Base-by-base conservation (phyloP, 2,329 filamentous ascomycete species). In the Xylariaceae sp. region DNA sequence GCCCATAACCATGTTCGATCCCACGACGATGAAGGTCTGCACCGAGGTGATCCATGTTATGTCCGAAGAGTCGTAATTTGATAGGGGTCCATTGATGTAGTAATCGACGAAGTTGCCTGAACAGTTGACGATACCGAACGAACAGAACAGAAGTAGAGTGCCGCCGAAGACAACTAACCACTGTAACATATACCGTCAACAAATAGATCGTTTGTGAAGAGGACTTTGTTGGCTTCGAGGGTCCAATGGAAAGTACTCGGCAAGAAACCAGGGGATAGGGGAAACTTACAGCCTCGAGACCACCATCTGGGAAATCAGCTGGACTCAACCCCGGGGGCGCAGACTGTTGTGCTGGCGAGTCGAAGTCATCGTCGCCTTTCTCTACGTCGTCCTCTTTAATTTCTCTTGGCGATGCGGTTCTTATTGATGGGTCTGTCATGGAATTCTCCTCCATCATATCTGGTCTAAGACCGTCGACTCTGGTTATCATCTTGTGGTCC, bases 261-360 rank as follows among this genome's bases (percentile, higher is more conserved):
- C 18, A 13, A 5, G 47, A 18, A 3, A 6, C 17, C 15, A 10
- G 39, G n/a, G n/a, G 15, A 11, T 6, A 30, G 23, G 8, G 34
- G 23, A 57, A 56, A 61, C 61, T 60, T 58, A 64, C 61, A 7
- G 85, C 84, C 62, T 80, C 72, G 2, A 69, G 50, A 2, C 84
- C 84, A 47, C 84, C 84, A 65, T 87, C 84, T 0, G 84, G 84
- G 59, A 84, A 85, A 62, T 82, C 80, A n/a, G 72, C 71, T 5
- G 80, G 78, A 56, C 74, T 75, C 61, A 75, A 69, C 3, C 71
- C 74, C 17, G 70, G 68, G 4, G 73, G 72, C 13, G 66, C 34
- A 0, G 64, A 50, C 30, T 47, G 47, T 30, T 50, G 54, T 53
- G 45, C 15, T 35, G 51, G 41, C 39, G n/a, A 9, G n/a, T 48